Base-by-base conservation (phyloP, 495 filamentous ascomycete species). In the Penicillium ochrochloron region DNA sequence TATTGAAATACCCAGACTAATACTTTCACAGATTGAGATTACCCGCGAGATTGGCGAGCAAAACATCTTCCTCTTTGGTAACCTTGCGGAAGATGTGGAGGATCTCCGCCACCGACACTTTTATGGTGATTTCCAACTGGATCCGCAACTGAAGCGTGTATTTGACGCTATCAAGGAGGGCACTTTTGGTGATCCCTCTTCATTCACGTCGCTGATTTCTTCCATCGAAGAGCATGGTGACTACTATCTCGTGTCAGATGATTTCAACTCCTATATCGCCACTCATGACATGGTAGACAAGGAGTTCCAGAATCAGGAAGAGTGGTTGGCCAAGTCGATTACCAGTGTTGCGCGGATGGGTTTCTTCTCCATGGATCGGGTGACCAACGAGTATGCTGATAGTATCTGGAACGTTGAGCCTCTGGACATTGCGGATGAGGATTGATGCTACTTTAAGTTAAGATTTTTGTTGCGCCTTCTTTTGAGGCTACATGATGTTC, bases 61-160 rank as follows among this genome's bases (percentile, higher is more conserved):
- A 68, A 97, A 98, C 80, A 98, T 98, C 76, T 99, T 98, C 87
- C 90, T 98, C 73, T 97, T 99, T 71, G 95, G 95, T 50, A 95
- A 93, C 73, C 86, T 99, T 8, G 92, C 95, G 64, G 96, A 99
- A 80, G 91, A 98, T 70, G 96, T 98, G 60, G 95, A 98, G 70
- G 93, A 97, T 33, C 89, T 99, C 48, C 96, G 95, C 33, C 92
- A 98, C 78, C 83, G 86, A 11, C 96, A 99, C 78, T 88, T 85
- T 64, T 98, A 95, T 77, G 90, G 90, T 58, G 71, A 83, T 56
- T 92, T 94, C 81, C 73, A 85, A 17, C 78, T 99, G 29, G 93
- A 98, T 76, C 79, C 87, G 0, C 82, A 89, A 33, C 89, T 99
- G 27, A 76, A 81, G 59, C 81, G 84, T 60, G 95, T 99, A 57